Percentiles rank a stretch among this genome's conserved stretches.
Evolutionary conservation across 2,329 filamentous ascomycete genomes (phyloP).

Genomic region (Neocucurbitaria cava): DNA sequence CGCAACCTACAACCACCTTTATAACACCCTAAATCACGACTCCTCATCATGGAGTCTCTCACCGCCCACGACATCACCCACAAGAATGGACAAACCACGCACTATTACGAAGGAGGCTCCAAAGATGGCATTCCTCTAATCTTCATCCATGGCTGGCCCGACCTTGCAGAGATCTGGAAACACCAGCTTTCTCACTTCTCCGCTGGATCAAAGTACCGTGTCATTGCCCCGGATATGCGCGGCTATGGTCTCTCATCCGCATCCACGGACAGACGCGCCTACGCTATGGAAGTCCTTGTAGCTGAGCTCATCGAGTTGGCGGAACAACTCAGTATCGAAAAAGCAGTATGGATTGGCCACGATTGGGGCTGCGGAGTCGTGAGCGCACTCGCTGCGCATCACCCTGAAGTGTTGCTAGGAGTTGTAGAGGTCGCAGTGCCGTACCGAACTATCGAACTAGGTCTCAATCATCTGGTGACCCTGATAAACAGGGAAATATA

Average conservation of each 20-base stretch:
- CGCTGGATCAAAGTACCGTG: slow-evolving; percentile 33
- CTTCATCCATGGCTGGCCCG: slow-evolving; percentile 46
- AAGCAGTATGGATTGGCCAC: slow-evolving; percentile 58
- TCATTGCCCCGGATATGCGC: slow-evolving; percentile 40
- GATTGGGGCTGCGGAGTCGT: slow-evolving; percentile 52
- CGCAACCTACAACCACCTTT: neutral
- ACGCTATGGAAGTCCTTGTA: slow-evolving; percentile 38
- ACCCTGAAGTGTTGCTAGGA: slow-evolving; percentile 43
- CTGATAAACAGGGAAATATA: slow-evolving; percentile 55
- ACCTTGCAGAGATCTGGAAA: slow-evolving; percentile 46
- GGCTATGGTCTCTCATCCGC: slow-evolving; percentile 47
- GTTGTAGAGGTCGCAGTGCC: slow-evolving; percentile 47
- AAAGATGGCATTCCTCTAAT: slow-evolving; percentile 29
- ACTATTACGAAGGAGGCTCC: slow-evolving; percentile 34
- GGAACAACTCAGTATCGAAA: slow-evolving; percentile 45
- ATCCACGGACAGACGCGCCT: slow-evolving; percentile 35
- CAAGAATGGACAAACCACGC: slow-evolving; percentile 28
- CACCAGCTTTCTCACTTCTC: slow-evolving; percentile 43
- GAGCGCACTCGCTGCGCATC: slow-evolving; percentile 37
- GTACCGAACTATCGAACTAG: slow-evolving; percentile 52
- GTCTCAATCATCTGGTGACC: slow-evolving; percentile 46
- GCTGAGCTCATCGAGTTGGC: slow-evolving; percentile 48
- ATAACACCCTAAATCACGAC: neutral
- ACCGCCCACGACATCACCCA: slow-evolving; percentile 24
- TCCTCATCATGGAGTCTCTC: slow-evolving; percentile 19